These are phyloP conservation scores for Chlorophyllum brunneum DNA, from an alignment of 768 basidiomycete genomes.

Conservation along the genomic window DNA sequence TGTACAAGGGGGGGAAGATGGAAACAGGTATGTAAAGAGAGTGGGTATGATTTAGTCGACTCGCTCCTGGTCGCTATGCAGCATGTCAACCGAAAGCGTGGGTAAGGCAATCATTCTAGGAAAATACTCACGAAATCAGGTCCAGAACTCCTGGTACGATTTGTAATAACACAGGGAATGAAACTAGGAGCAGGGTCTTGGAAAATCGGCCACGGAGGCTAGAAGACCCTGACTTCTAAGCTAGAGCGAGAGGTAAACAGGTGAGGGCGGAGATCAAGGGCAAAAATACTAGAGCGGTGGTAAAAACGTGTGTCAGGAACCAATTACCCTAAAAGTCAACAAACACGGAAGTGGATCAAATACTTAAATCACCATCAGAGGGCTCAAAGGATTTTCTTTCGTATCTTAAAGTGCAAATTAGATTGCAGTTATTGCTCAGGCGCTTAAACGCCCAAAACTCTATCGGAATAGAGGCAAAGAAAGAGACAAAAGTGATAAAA, in stretches of 20 bases:
- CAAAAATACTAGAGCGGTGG: too few species aligned
- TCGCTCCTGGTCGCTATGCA: constrained; percentile 12
- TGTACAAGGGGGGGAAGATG: neutral
- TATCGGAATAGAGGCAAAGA: constrained; percentile 10
- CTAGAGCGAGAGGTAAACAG: neutral
- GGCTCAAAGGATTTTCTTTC: too few species aligned
- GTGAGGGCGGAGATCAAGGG: neutral
- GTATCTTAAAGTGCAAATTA: neutral
- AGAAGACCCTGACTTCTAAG: neutral
- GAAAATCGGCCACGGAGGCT: neutral
- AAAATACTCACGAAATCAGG: constrained; percentile 9
- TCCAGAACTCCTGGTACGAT: constrained; percentile 1
- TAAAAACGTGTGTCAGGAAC: constrained; percentile 7
- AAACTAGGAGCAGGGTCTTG: neutral
- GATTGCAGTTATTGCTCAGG: neutral
- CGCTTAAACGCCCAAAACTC: constrained; percentile 13
- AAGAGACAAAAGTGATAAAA: neutral
- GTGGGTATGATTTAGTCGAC: neutral
- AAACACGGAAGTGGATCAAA: neutral
- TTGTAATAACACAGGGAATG: neutral
- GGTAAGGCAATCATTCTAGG: neutral
- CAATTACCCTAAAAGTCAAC: constrained; percentile 6
- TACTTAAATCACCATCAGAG: neutral
- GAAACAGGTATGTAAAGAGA: neutral
- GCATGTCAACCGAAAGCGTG: constrained; percentile 9